Base-by-base conservation (phyloP, 2,329 filamentous ascomycete species). In the Xylaria digitata region DNA sequence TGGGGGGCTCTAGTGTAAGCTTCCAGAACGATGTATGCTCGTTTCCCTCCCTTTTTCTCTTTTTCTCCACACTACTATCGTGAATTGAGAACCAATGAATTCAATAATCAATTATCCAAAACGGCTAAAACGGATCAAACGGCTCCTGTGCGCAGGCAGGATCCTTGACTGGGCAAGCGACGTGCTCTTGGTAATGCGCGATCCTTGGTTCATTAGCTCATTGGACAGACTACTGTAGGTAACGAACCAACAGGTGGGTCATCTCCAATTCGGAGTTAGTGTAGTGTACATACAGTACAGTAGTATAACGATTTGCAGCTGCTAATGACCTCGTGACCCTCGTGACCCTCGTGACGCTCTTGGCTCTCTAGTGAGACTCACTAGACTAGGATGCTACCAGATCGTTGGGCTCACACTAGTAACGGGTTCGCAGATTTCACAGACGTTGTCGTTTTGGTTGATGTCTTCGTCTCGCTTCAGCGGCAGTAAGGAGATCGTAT, bases 361-460 rank as follows among this genome's bases (percentile, higher is more conserved):
- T 54, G 13, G 37, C 37, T 40, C 1, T 9, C 37, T 40, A 15
- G n/a, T n/a, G n/a, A n/a, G 37, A 15, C 26, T 15, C 4, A 15
- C 37, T 15, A 15, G 21, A 50, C 40, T 30, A n/a, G 55, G 26
- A 45, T 52, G 55, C 48, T 60, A 67, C 60, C 65, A 42, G 19
- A 6, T 55, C 37, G n/a, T 30, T 60, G 60, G 65, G 49, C 59
- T 21, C 53, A 13, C 17, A 50, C 40, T 48, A 55, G 34, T 23
- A 32, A 17, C 21, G 26, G 26, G 26, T 1, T 26, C 26, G 5
- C 26, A 26, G 26, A 5, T 26, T 26, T 26, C 26, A 26, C 26
- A 26, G 26, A 26, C 26, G 42, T 17, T n/a, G n/a, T n/a, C n/a
- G n/a, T n/a, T n/a, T 43, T 19, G 6, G 53, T 56, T 21, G 53